A percentile compares a stretch with the other conserved stretches of the same genome.
These are phyloP conservation scores for Brettanomyces nanus DNA, from an alignment of 805 yeast genomes.

Conservation along the genomic window DNA sequence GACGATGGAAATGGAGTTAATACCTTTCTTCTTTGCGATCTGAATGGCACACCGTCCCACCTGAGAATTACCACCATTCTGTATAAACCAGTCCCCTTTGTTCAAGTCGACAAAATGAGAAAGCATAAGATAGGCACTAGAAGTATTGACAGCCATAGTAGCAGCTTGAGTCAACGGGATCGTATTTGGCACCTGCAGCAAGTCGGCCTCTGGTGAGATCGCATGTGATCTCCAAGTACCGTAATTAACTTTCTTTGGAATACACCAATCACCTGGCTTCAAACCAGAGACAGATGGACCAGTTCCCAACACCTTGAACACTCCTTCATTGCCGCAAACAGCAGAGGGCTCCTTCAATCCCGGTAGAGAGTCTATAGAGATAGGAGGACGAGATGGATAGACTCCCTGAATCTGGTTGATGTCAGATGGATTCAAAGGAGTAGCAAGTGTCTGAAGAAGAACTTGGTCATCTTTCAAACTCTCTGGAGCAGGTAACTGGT, in stretches of 20 bases:
- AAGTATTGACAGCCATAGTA: slow-evolving; percentile 85
- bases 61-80: slow-evolving; percentile 94
- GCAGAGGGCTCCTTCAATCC: slow-evolving; percentile 57
- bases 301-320: slow-evolving; percentile 71
- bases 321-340: slow-evolving; percentile 91
- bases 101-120: slow-evolving; percentile 53
- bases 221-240: slow-evolving; percentile 95
- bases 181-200: slow-evolving; percentile 53
- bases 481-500: slow-evolving; percentile 35
- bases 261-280: slow-evolving; percentile 75
- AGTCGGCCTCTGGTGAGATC: slow-evolving; percentile 39
- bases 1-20: slow-evolving; percentile 79
- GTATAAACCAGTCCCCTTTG: slow-evolving; percentile 85
- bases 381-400: slow-evolving; percentile 70
- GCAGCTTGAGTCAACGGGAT: slow-evolving; percentile 62
- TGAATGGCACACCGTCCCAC: slow-evolving; percentile 92
- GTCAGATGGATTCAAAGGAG: slow-evolving; percentile 89
- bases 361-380: slow-evolving; percentile 40
- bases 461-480: slow-evolving; percentile 34
- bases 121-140: slow-evolving; percentile 86
- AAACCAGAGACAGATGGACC: slow-evolving; percentile 46
- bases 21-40: slow-evolving; percentile 68
- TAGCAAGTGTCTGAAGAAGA: slow-evolving; percentile 62
- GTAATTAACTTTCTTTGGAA: slow-evolving; percentile 67
- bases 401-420: slow-evolving; percentile 80